Conservation (phyloP, 257 asterid species). For the Fraxinus americana region DNA sequence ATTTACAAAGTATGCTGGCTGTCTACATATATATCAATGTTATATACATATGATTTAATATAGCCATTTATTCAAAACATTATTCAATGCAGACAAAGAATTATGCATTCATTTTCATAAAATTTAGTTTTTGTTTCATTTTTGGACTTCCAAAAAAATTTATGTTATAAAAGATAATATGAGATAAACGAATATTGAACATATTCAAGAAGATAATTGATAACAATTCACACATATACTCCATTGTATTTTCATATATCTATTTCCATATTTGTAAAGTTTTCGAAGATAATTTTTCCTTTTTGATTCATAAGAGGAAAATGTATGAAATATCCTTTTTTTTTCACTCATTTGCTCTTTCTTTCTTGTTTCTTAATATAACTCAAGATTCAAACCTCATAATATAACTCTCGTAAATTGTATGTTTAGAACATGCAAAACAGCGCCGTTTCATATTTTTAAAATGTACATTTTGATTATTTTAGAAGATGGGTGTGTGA, state of each 20-base stretch:
- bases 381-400: background rate
- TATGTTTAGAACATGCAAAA: background rate
- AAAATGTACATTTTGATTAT: constrained; percentile 20
- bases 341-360: background rate
- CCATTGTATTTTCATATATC: background rate
- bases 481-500: constrained; percentile 16
- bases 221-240: background rate
- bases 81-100: too few species aligned
- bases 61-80: background rate
- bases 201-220: background rate
- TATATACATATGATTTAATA: constrained; percentile 10
- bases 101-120: too few species aligned
- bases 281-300: background rate
- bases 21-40: constrained; percentile 14
- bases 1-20: constrained; percentile 27
- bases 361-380: background rate
- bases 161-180: too few species aligned
- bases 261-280: background rate
- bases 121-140: too few species aligned
- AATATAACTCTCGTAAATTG: background rate
- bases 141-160: too few species aligned
- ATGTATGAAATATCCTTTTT: background rate
- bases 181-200: background rate
- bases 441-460: background rate
- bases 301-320: background rate